Evolutionary conservation across 805 yeast species (phyloP).

Genomic region (Blastobotrys robertii): DNA sequence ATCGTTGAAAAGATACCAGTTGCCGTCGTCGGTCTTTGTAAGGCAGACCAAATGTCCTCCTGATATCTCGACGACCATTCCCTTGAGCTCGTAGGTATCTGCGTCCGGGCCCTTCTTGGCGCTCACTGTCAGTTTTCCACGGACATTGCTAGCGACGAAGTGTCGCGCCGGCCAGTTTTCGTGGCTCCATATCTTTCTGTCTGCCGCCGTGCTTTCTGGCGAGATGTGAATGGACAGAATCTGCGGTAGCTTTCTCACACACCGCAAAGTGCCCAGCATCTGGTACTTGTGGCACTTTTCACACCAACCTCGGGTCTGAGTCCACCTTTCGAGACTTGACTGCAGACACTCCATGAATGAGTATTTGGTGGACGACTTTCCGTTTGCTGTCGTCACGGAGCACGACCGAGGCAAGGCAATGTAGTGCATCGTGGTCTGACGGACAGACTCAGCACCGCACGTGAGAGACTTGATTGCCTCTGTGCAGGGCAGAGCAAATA

Average conservation of each 20-base stretch:
- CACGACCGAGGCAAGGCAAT: conserved; percentile 15
- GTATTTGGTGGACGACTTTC: too few species aligned
- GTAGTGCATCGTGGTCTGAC: conserved; percentile 13
- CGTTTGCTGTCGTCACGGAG: too few species aligned
- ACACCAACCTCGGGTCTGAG: conserved; percentile 43
- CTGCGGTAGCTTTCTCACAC: conserved; percentile 11
- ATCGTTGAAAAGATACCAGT: conserved; percentile 86
- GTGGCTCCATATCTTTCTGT: conserved; percentile 7
- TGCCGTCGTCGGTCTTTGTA: conserved; percentile 18
- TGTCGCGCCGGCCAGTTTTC: conserved; percentile 11
- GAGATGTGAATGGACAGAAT: conserved; percentile 11
- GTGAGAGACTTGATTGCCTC: conserved; percentile 12
- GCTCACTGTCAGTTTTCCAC: conserved; percentile 7
- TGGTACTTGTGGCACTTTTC: conserved; percentile 44
- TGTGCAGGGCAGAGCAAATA: conserved; percentile 8
- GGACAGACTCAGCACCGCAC: conserved; percentile 18
- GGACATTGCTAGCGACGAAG: conserved; percentile 5
- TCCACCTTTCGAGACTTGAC: conserved; percentile 17
- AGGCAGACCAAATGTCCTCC: conserved; percentile 30
- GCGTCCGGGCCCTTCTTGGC: conserved; percentile 5
- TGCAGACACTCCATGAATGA: conserved; percentile 17
- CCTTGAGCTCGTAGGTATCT: conserved; percentile 23
- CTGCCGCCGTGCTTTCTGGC: conserved; percentile 4
- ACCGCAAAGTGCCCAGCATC: conserved; percentile 41
- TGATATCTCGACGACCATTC: conserved; percentile 28